Base-by-base conservation (phyloP, 768 basidiomycete species). In the Sarcodon sp. region DNA sequence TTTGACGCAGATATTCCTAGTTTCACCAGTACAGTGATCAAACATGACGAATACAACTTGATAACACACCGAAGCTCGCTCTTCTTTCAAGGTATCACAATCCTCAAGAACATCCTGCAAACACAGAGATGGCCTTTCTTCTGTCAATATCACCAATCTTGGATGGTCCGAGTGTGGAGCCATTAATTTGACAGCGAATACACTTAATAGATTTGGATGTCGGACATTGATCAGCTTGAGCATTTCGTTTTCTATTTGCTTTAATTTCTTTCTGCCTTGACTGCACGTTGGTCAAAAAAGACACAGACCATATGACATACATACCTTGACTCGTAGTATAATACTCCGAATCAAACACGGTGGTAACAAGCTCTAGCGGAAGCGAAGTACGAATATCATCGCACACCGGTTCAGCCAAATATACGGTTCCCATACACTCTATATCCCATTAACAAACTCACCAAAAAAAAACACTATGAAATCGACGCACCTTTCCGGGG, bases 61-160 rank as follows among this genome's bases (percentile, higher is more conserved):
- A 8, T 33, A 13, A 54, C 76, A 46, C 53, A 88, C 86, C 36
- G 73, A 70, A 13, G 81, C 82, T 21, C 83, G 71, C 35, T 80
- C 79, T 58, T 86, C 79, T 44, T 78, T 73, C n/a, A 92, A 64
- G n/a, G 67, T 71, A 33, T 84, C 80, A 46, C 77, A 80, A 55
- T 87, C 83, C 51, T 83, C 77, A n/a, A 92, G 65, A 5, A 91
- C 73, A 50, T 88, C 84, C 38, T 77, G 69, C 31, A 91, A 60
- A 0, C 77, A 81, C 49, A 85, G 64, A 0, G 77, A 61, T 0
- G 86, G 84, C 0, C 71, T 68, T 57, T 83, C 76, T 56, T 91
- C 88, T n/a, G 72, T 76, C 18, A 91, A 68, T 5, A 92, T 72
- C 32, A 74, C 64, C 49, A 92, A 58, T 46, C 73, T 74, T 3